Conservation (phyloP, 2,329 filamentous ascomycete species). For the Sclerotinia glacialis region DNA sequence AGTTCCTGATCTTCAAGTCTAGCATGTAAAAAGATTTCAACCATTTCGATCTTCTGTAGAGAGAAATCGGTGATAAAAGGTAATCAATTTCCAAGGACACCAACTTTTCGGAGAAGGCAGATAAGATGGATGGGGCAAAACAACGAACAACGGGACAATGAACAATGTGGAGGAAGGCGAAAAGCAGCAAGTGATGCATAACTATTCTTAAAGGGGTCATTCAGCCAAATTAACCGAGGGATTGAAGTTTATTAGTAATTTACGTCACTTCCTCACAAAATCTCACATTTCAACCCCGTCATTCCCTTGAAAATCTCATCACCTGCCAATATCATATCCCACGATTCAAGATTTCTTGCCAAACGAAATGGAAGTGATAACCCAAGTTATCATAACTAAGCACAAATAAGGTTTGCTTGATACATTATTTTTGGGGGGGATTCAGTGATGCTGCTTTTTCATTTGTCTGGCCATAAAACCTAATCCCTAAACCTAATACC, state of each 20-base stretch:
- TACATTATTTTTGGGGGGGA: background rate
- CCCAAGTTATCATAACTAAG: background rate
- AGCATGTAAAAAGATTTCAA: background rate
- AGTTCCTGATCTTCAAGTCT: background rate
- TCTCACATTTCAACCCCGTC: background rate
- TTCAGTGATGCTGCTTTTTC: background rate
- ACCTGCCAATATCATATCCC: background rate
- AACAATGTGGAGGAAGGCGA: background rate
- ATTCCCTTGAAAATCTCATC: constrained; percentile 7
- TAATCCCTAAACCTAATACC: too few relatives aligned
- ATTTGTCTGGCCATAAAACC: background rate
- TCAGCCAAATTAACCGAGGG: background rate
- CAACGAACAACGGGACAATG: background rate
- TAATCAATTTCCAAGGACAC: background rate
- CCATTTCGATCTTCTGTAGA: background rate
- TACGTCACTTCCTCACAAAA: constrained; percentile 8
- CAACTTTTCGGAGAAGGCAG: background rate
- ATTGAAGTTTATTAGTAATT: background rate
- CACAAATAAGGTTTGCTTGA: background rate
- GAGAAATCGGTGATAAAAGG: background rate
- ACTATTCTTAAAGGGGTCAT: background rate
- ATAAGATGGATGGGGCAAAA: background rate
- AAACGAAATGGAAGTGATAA: background rate
- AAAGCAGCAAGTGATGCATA: background rate
- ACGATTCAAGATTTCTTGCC: background rate